Evolutionary conservation across 306 rosid species (phyloP).

Genomic region (Cicer yamashitae): DNA sequence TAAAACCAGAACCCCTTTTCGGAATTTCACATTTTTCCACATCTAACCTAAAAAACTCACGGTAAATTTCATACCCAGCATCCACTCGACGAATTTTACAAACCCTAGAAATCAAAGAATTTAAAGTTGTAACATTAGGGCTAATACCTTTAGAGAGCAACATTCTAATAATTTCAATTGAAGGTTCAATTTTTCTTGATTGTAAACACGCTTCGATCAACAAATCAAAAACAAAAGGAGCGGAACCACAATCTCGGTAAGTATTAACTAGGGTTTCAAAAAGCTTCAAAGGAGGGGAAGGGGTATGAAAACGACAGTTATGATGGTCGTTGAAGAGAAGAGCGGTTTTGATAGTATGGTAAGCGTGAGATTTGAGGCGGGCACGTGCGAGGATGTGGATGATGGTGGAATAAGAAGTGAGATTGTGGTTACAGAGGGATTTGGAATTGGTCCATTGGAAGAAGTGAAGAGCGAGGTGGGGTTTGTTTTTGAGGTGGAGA

Average conservation of each 20-base stretch:
- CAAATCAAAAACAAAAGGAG: conserved; percentile 83
- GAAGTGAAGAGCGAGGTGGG: conserved; percentile 76
- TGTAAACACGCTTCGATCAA: conserved; percentile 69
- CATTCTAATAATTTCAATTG: conserved; percentile 65
- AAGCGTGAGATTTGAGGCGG: conserved; percentile 68
- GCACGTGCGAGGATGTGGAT: conserved; percentile 76
- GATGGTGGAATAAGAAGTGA: conserved; percentile 66
- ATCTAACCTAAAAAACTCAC: conserved; percentile 63
- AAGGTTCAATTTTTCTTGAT: conserved; percentile 58
- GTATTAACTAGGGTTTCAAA: conserved; percentile 66
- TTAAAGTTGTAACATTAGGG: conserved; percentile 69
- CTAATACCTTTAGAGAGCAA: conserved; percentile 64
- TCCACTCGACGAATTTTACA: conserved; percentile 55
- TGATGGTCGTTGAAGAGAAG: conserved; percentile 40
- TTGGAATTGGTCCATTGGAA: conserved; percentile 66
- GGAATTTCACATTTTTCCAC: conserved; percentile 37
- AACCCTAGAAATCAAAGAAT: conserved; percentile 63
- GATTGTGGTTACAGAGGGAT: conserved; percentile 69
- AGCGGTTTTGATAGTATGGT: conserved; percentile 51
- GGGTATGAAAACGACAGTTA: conserved; percentile 14
- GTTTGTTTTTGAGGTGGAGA: conserved; percentile 63
- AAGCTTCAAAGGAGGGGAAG: conserved; percentile 53
- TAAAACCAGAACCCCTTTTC: conserved; percentile 47
- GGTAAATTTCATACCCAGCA: conserved; percentile 58
- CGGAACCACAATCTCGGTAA: conserved; percentile 66